A percentile compares a stretch with the other conserved stretches of the same genome.
Evolutionary conservation across 345 rosid species (phyloP).

Genomic region (Ailanthus altissimus): DNA sequence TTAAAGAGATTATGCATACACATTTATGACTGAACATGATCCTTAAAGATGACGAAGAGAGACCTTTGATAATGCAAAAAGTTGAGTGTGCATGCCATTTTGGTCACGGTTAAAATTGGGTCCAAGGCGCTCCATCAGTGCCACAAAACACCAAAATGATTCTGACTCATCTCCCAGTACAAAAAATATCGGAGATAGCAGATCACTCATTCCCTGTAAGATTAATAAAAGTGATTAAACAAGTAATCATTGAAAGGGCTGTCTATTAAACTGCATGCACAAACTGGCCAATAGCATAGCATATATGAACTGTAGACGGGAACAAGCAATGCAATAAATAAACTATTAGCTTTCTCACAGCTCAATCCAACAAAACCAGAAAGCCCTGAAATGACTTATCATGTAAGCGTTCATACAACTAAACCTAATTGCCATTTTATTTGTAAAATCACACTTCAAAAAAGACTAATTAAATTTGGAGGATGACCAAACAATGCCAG

Average conservation of each 20-base stretch:
- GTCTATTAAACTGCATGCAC: neutral
- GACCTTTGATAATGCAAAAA: slow-evolving; percentile 94
- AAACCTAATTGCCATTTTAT: neutral
- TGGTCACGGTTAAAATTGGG: slow-evolving; percentile 98
- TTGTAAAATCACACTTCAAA: neutral
- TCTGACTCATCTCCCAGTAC: slow-evolving; percentile 88
- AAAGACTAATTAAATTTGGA: neutral
- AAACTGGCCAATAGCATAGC: neutral
- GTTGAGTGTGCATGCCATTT: slow-evolving; percentile 98
- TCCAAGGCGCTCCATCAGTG: slow-evolving; percentile 95
- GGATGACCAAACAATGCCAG: neutral
- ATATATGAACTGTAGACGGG: neutral
- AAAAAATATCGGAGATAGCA: slow-evolving; percentile 85
- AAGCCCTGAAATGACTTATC: neutral
- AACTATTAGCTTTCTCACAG: neutral
- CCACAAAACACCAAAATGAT: slow-evolving; percentile 97
- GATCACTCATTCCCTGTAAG: slow-evolving; percentile 95
- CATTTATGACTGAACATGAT: neutral
- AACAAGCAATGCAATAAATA: neutral
- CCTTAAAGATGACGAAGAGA: slow-evolving; percentile 9
- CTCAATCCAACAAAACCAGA: neutral
- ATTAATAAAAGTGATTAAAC: slow-evolving; percentile 8
- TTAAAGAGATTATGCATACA: neutral
- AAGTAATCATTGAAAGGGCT: neutral
- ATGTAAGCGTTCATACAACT: neutral